Evolutionary conservation across 2,329 filamentous ascomycete species (phyloP), one percentile per base, ranked within the genome.

Genomic region (Penicillium paneum): DNA sequence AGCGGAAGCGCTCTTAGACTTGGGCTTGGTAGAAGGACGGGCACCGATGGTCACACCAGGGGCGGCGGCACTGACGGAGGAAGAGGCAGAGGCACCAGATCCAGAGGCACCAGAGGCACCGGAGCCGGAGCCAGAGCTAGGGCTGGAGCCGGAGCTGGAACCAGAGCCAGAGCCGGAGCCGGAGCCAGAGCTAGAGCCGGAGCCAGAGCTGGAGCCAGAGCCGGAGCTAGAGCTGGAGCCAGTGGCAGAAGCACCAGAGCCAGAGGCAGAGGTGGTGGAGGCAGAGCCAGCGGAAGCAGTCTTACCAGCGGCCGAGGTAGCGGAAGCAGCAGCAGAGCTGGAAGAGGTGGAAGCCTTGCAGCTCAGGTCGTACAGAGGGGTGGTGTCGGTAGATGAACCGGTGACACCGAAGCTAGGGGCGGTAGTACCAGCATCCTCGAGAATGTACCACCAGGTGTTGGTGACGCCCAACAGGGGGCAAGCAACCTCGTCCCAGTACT

Each of bases 401-500:
- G 72, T 66, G 40, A 76, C 52, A 51, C 72, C 74, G 59, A 76
- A 76, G 62, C 69, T 74, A 43, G 73, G 72, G 64, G 73, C 70
- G 63, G 60, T 71, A 40, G 71, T 49, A 44, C 58, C 60, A 45
- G 63, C 64, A 45, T 76, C 74, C 59, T 74, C 69, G 28, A 75
- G 69, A 35, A 68, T 74, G 68, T 75, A 76, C 74, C 74, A 76
- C 71, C 71, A 76, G 55, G 70, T 75, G 69, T 76, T 75, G 67
- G 66, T 64, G 40, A 64, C 62, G 49, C 65, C 70, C 61, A 76
- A 71, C 29, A 76, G 72, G 52, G 82, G 78, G 80, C 91, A 96
- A 49, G 85, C 89, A 49, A 93, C 88, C 42, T 87, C 78, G 64
- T 89, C 80, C 88, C 90, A 96, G 81, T 84, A 96, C n/a, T 74